Percentiles rank a stretch among this genome's conserved stretches.
Conservation (phyloP, 768 basidiomycete genomes). For the Cystofilobasidium capitatum region DNA sequence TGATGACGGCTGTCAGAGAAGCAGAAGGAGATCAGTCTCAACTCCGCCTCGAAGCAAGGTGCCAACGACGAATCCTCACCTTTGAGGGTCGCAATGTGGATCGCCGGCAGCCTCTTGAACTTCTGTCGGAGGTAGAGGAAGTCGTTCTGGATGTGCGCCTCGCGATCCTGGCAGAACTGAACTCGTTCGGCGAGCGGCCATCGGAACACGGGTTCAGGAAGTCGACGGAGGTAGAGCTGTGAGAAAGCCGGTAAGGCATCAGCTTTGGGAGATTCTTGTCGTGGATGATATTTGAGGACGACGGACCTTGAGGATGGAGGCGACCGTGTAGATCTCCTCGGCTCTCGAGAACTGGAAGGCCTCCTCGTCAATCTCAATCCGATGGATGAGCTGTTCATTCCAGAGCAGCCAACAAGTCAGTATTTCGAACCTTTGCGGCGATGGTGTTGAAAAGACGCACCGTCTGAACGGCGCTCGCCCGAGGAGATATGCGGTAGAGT, state of each 20-base stretch:
- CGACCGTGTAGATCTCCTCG: constrained; percentile 26
- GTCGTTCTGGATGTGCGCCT: constrained; percentile 17
- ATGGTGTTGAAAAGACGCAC: neutral
- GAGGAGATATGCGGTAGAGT: constrained; percentile 10
- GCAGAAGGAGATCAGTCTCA: neutral
- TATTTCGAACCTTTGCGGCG: neutral
- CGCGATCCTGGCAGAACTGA: constrained; percentile 11
- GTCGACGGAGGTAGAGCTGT: constrained; percentile 24
- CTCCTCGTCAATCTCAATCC: constrained; percentile 23
- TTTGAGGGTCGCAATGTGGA: constrained; percentile 15
- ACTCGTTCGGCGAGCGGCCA: constrained; percentile 20
- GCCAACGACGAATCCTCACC: neutral
- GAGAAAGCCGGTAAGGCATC: neutral
- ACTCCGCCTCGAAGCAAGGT: neutral
- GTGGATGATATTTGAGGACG: neutral
- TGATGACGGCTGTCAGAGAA: constrained; percentile 1
- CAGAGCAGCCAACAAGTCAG: neutral
- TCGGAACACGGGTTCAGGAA: constrained; percentile 25
- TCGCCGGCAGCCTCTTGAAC: constrained; percentile 20
- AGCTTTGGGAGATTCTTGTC: neutral
- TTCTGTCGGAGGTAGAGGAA: constrained; percentile 19
- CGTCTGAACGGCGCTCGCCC: constrained; percentile 12
- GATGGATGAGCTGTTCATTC: neutral
- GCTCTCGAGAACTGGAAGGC: constrained; percentile 18
- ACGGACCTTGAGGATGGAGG: constrained; percentile 25